Base-by-base conservation (phyloP, 495 filamentous ascomycete genomes). In the Hypoxylon subgilvum region DNA sequence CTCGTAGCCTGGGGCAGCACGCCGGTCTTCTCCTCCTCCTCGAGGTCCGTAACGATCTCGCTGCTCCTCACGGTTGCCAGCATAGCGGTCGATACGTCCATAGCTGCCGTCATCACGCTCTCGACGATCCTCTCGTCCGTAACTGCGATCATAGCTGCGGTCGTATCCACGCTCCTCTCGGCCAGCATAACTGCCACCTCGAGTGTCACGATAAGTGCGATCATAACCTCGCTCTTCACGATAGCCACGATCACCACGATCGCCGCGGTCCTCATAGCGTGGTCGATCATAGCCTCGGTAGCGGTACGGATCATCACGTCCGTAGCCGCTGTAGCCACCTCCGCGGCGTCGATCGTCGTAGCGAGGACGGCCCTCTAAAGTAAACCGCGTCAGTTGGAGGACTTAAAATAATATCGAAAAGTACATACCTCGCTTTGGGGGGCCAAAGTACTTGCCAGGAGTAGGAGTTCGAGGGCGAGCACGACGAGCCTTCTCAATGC, bases 401-500 rank as follows among this genome's bases (percentile, higher is more conserved):
- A 59, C 47, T 9, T 25, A 12, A 55, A 9, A 27, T 18, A 39
- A 28, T 56, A 8, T 38, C 28, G 16, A 12, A 18, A 14, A 35
- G 59, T 44, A 69, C 87, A 80, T 77, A 96, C 94, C 94, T 79
- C 95, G 82, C 86, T 99, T 97, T 52, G 95, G 94, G 43, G 95
- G 95, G 44, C 94, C 94, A 71, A 96, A 97, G 85, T 99, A 99
- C 76, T 97, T 97, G 76, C 94, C 94, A 28, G 94, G 94, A 54
- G 94, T 99, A 9, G 94, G 94, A 36, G 92, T 97, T 69, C 94
- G 89, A 49, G 95, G 95, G 57, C 90, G 88, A 70, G 88, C 87
- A 74, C 94, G 90, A 68, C 94, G 89, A 69, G 94, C 94, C 82
- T 97, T 99, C 84, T 99, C 95, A 56, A 99, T 97, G 82, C 91